Conservation (phyloP, 805 yeast species). For the Brettanomyces bruxellensis region DNA sequence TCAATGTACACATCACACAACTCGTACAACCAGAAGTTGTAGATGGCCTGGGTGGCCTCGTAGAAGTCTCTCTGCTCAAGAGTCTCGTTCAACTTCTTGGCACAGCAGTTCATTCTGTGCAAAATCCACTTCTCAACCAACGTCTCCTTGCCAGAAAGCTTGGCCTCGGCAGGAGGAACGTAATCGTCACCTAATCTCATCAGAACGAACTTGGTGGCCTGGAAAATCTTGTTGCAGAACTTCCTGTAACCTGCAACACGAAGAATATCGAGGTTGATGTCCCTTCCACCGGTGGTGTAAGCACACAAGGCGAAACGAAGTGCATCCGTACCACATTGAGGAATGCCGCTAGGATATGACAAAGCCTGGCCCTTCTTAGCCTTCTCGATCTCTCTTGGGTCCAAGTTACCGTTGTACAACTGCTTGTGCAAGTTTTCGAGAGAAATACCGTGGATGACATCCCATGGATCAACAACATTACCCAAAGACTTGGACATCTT, state of each 20-base stretch:
- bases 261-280: constrained; percentile 88
- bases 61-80: constrained; percentile 84
- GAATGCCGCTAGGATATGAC: constrained; percentile 94
- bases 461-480: constrained; percentile 92
- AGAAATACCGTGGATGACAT: constrained; percentile 84
- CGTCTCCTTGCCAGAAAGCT: constrained; percentile 67
- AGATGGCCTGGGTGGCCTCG: constrained; percentile 77
- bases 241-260: constrained; percentile 99
- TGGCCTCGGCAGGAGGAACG: constrained; percentile 59
- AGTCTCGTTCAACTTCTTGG: constrained; percentile 52
- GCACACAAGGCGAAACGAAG: constrained; percentile 97
- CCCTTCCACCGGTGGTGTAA: constrained; percentile 97
- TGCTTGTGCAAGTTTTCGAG: constrained; percentile 73
- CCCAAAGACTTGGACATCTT: constrained; percentile 98
- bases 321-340: constrained; percentile 99
- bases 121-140: constrained; percentile 96
- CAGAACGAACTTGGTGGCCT: constrained; percentile 94
- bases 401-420: constrained; percentile 74
- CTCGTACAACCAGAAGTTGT: constrained; percentile 90
- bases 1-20: constrained; percentile 97
- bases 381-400: constrained; percentile 76
- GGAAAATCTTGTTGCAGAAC: constrained; percentile 98
- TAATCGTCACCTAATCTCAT: constrained; percentile 88
- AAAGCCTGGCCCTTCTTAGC: constrained; percentile 83
- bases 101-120: constrained; percentile 68